A percentile compares a stretch with the other conserved stretches of the same genome.
Evolutionary conservation across 352 stramenopile genomes (phyloP).

Genomic region (Pythium dissotocum): DNA sequence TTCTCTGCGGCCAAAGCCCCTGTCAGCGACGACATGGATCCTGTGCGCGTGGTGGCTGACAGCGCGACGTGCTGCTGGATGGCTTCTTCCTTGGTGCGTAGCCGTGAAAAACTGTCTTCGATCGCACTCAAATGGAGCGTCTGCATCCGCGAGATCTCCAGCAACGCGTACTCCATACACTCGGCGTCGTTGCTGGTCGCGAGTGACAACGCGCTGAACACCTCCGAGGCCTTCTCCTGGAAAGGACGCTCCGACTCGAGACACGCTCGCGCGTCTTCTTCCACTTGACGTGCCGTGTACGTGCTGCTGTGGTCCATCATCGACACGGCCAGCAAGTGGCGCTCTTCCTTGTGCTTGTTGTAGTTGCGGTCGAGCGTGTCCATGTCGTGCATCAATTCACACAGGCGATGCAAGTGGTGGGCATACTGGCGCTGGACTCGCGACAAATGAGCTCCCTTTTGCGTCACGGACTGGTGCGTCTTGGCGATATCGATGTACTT

Average conservation of each 20-base stretch:
- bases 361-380: conserved; percentile 64
- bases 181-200: conserved; percentile 72
- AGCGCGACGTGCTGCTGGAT: conserved; percentile 33
- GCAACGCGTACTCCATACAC: conserved; percentile 79
- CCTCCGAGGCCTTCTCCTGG: conserved; percentile 65
- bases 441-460: conserved; percentile 68
- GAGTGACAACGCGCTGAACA: conserved; percentile 71
- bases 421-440: conserved; percentile 61
- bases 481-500: conserved; percentile 69
- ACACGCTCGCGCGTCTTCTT: conserved; percentile 49
- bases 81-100: conserved; percentile 52
- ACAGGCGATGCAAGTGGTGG: conserved; percentile 68
- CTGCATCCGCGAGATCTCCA: conserved; percentile 83
- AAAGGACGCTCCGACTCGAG: conserved; percentile 67
- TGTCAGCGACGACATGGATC: background rate
- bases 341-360: conserved; percentile 35
- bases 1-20: background rate
- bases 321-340: conserved; percentile 30
- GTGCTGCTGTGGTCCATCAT: conserved; percentile 35
- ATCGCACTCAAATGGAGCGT: conserved; percentile 73
- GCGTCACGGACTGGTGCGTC: conserved; percentile 54
- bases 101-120: conserved; percentile 66
- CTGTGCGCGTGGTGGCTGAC: background rate
- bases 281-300: conserved; percentile 35
- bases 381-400: conserved; percentile 73